phyloP scores from a whole-genome alignment of 1,139 yeast species.

The Pichia sp. region DNA sequence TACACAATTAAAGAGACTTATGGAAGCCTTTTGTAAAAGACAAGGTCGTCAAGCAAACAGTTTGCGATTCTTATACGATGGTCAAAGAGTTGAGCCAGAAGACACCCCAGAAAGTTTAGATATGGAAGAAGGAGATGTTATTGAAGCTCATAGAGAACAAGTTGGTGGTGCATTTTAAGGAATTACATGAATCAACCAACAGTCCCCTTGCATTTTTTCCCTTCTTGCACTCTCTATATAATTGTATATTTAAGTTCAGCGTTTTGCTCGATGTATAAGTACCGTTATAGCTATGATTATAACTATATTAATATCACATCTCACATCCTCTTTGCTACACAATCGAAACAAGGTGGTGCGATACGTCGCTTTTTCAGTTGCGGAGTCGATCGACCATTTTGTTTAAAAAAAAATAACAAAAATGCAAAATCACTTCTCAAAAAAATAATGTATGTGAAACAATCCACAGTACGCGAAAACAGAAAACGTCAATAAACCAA shows the following conservation, averaged over 20 bases:
- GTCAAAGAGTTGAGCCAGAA: conserved; percentile 80
- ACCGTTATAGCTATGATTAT: not conserved
- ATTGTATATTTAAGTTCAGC: conserved; percentile 1
- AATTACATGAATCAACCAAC: too few species aligned
- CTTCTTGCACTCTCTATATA: conserved; percentile 1
- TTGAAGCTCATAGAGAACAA: conserved; percentile 98
- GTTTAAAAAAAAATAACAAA: too few species aligned
- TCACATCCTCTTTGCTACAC: too few species aligned
- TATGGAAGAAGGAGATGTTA: conserved; percentile 90
- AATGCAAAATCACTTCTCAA: too few species aligned
- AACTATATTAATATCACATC: not conserved
- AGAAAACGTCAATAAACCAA: not conserved
- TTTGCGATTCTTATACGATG: conserved; percentile 86
- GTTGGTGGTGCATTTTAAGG: conserved; percentile 65
- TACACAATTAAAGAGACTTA: conserved; percentile 87
- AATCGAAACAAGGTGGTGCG: too few species aligned
- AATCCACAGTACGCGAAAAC: not conserved
- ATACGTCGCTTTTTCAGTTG: too few species aligned
- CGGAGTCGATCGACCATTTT: too few species aligned
- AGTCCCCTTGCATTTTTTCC: too few species aligned
- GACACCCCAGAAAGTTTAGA: conserved; percentile 91
- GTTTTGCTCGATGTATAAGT: not conserved
- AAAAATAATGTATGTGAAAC: too few species aligned
- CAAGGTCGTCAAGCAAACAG: conserved; percentile 85
- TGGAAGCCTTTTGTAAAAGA: conserved; percentile 98